Percentiles rank a stretch among this genome's conserved stretches.
phyloP scores from a whole-genome alignment of 345 rosid genomes.

The Gossypium stocksii region DNA sequence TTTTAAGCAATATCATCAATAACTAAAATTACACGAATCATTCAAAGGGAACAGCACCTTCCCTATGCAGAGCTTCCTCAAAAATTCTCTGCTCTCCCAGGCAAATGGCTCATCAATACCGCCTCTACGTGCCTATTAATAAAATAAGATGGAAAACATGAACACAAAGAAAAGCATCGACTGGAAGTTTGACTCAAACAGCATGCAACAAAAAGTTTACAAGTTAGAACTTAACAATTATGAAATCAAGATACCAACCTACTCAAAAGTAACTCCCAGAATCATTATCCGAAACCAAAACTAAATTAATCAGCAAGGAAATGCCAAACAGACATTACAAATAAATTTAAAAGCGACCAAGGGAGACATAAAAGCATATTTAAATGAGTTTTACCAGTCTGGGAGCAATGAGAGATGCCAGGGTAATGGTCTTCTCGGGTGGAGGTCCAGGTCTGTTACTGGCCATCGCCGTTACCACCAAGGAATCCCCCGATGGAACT shows the following conservation, averaged over 20 bases:
- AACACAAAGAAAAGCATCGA: not conserved
- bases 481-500: constrained; percentile 86
- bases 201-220: not conserved
- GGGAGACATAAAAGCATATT: not conserved
- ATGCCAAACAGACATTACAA: not conserved
- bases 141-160: constrained; percentile 7
- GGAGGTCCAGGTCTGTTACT: constrained; percentile 69
- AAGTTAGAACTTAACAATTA: not conserved
- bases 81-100: constrained; percentile 89
- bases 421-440: constrained; percentile 79
- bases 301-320: not conserved
- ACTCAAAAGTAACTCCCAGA: not conserved
- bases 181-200: not conserved
- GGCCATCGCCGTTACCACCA: constrained; percentile 65
- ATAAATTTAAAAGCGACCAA: not conserved
- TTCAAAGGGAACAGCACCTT: constrained; percentile 46
- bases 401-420: constrained; percentile 82
- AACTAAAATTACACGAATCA: constrained; percentile 2
- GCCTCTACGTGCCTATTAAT: constrained; percentile 72
- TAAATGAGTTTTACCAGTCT: constrained; percentile 44
- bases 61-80: constrained; percentile 95
- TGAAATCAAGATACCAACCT: not conserved
- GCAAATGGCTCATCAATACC: constrained; percentile 92
- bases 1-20: constrained; percentile 3
- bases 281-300: not conserved